Evolutionary conservation across 2,329 filamentous ascomycete species (phyloP), one percentile per base, ranked within the genome.

Genomic region (Fusarium austroafricanum): DNA sequence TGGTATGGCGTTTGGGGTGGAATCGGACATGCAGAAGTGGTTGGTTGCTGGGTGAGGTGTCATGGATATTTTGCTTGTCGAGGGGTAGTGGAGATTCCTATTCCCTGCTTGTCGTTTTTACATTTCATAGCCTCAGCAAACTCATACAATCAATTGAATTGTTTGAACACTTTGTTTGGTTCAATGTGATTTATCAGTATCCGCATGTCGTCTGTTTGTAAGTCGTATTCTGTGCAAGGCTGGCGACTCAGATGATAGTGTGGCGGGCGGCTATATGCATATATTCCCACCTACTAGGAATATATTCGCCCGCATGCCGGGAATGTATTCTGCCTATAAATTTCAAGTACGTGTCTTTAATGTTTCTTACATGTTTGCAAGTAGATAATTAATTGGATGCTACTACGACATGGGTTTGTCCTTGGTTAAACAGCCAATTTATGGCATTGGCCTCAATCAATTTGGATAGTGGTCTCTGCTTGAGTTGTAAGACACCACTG

Each of bases 1-100:
- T 74, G 61, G 67, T 71, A 68, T 61, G 72, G 74, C 74, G 72
- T 75, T 75, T 67, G 63, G 64, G 61, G 29, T 64, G 62, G 57
- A 51, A 65, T 70, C 49, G 47, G 58, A 54, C 66, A 70, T 58
- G 59, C 71, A 59, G 54, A 45, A 52, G 61, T 59, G 57, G 39
- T 40, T 51, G 26, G 6, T 26, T 59, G 57, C 37, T 40, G 53
- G 26, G 6, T 26, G 26, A 31, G 60, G 43, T 61, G 68, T 57
- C 43, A 59, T 44, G 54, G 62, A 53, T 64, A 61, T 55, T 42
- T 57, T 63, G 58, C 56, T 69, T 67, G 62, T 55, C 49, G 57
- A 60, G 37, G 20, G 28, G 53, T 28, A 53, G 38, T 23, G 55
- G 55, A 67, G 45, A 53, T 47, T 33, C 37, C 42, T 31, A 53